Percentiles rank a stretch among this genome's conserved stretches.
Conservation (phyloP, 2,329 filamentous ascomycete genomes). For the Trichoderma pleuroti region DNA sequence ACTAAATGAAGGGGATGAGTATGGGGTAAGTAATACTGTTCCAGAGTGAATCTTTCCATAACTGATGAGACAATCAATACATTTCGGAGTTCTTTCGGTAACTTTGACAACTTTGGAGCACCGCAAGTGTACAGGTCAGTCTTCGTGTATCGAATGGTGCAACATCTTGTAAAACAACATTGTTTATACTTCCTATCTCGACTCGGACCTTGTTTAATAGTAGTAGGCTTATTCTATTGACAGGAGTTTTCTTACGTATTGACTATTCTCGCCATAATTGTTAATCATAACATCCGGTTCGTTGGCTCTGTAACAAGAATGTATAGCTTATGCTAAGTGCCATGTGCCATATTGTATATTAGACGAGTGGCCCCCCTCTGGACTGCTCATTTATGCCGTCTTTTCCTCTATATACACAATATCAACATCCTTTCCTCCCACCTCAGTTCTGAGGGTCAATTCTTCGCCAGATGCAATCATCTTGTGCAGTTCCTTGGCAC, state of each 20-base stretch:
- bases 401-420: neutral
- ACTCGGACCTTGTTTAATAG: neutral
- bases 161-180: neutral
- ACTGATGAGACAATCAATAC: neutral
- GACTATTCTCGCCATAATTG: neutral
- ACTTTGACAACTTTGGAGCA: neutral
- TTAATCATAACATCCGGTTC: neutral
- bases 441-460: neutral
- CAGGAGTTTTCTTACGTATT: neutral
- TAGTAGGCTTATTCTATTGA: neutral
- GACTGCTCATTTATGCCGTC: neutral
- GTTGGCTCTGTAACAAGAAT: neutral
- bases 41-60: neutral
- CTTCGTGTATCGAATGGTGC: neutral
- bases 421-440: neutral
- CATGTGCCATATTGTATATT: neutral
- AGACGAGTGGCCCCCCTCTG: neutral
- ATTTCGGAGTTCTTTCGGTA: neutral
- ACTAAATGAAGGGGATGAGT: neutral
- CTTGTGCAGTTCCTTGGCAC: slow-evolving; percentile 9
- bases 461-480: slow-evolving; percentile 6
- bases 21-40: neutral
- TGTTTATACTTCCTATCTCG: neutral
- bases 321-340: neutral
- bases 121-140: neutral